Evolutionary conservation across 371 early-diverging fungal species (phyloP).

Genomic region (Mortierella sp.): DNA sequence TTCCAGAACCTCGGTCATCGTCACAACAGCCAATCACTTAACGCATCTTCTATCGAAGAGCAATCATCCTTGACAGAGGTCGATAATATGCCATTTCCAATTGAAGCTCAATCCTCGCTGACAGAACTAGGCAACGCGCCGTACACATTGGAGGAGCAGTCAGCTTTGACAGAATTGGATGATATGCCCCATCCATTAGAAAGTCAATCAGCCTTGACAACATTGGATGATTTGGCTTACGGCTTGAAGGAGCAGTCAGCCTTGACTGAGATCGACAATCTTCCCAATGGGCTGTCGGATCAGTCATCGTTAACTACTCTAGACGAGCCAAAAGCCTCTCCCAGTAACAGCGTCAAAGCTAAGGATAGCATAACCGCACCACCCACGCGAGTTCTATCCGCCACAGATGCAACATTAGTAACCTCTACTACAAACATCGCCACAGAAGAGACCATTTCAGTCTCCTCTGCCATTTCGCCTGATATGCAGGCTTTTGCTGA

Average conservation of each 20-base stretch:
- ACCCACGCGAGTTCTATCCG: not conserved
- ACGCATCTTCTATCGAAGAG: slow-evolving; percentile 27
- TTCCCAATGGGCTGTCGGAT: slow-evolving; percentile 32
- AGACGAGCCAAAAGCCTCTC: slow-evolving; percentile 5
- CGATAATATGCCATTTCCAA: slow-evolving; percentile 19
- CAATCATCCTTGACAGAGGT: slow-evolving; percentile 45
- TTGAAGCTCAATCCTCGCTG: slow-evolving; percentile 33
- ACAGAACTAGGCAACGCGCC: slow-evolving; percentile 29
- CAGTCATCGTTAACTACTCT: slow-evolving; percentile 36
- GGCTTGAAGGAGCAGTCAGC: slow-evolving; percentile 32
- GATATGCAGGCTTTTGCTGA: not conserved
- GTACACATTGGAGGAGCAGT: slow-evolving; percentile 19
- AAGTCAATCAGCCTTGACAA: slow-evolving; percentile 34
- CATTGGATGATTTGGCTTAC: slow-evolving; percentile 22
- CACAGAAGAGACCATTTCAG: not conserved
- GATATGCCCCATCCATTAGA: slow-evolving; percentile 24
- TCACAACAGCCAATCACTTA: not conserved
- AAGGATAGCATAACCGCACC: not conserved
- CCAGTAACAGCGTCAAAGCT: not conserved
- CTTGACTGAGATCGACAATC: slow-evolving; percentile 36
- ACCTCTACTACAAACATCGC: not conserved
- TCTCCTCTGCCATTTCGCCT: slow-evolving; percentile 4
- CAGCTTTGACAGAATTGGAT: slow-evolving; percentile 32
- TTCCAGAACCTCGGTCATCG: not conserved
- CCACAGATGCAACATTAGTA: not conserved